Base-by-base conservation (phyloP, 2,329 filamentous ascomycete genomes). In the Cordyceps pruinosa region DNA sequence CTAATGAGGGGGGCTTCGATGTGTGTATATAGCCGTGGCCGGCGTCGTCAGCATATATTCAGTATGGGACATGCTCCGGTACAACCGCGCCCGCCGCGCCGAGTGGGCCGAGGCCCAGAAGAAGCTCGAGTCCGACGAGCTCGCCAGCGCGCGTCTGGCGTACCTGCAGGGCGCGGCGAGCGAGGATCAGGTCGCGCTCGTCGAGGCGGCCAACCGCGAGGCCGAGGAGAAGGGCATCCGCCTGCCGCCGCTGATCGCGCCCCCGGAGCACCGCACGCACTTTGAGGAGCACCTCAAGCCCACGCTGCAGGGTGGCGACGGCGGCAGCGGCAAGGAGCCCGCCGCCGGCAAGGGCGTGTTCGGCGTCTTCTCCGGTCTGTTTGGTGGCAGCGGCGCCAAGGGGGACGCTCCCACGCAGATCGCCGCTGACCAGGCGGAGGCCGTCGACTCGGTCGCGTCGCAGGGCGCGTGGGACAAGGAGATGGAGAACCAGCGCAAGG, bases 151-250 rank as follows among this genome's bases (percentile, higher is more conserved):
- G 51, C 81, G 82, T 30, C 71, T 85, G 19, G 81, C 82, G 59
- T 85, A 83, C 71, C 80, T 85, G 73, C 78, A 77, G 60, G 80
- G 79, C 66, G 73, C 75, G 35, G 82, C 82, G 26, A 80, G 77
- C 56, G 75, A 79, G 45, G 80, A 82, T 47, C 82, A 85, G 68
- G 74, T 78, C 51, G 66, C 70, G 32, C 74, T 84, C 57, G 82
- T 85, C 50, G 82, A 84, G 63, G 80, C 82, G 56, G 79, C 79
- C 59, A 78, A 80, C 62, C 73, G 70, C 58, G 71, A 73, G 48
- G 79, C 79, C 58, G 72, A 75, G 59, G 68, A 72, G 52, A 66
- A 68, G 56, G 77, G 75, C 62, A 67, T 73, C 66, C 73, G 77
- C 63, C 67, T 83, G 47, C 80, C 80, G 5, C 76, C 77, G 28